Evolutionary conservation across 2,329 filamentous ascomycete species (phyloP).

Genomic region (Sarocladiaceae sp.): DNA sequence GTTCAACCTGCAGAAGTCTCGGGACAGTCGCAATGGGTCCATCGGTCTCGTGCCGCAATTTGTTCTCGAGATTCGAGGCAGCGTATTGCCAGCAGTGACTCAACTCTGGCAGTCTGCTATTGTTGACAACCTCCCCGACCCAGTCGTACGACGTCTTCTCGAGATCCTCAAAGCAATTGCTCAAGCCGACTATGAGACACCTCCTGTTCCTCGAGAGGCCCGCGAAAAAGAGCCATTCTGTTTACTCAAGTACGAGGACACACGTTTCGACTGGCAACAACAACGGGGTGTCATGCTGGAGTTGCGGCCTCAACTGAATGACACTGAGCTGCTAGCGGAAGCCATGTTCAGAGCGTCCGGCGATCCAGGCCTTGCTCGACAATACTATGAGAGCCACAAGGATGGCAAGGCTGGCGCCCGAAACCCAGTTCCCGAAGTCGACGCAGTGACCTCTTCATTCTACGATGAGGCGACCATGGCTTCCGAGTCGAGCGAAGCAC

Average conservation of each 20-base stretch:
- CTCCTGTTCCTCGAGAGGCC: constrained; percentile 58
- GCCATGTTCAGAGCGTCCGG: constrained; percentile 81
- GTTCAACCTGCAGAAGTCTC: constrained; percentile 39
- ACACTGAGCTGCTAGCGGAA: constrained; percentile 66
- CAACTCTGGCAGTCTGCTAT: constrained; percentile 83
- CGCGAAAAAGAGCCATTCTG: constrained; percentile 46
- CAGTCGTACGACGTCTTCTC: constrained; percentile 74
- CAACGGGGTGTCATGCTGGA: constrained; percentile 25
- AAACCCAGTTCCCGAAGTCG: constrained; percentile 62
- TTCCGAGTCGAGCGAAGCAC: constrained; percentile 12
- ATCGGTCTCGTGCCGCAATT: constrained; percentile 62
- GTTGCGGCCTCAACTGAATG: constrained; percentile 28
- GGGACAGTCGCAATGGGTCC: constrained; percentile 36
- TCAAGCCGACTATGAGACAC: constrained; percentile 68
- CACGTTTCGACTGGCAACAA: constrained; percentile 43
- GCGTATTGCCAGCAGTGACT: constrained; percentile 70
- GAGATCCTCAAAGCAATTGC: constrained; percentile 79
- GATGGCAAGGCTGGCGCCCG: constrained; percentile 54
- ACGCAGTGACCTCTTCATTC: constrained; percentile 37
- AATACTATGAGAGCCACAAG: constrained; percentile 69
- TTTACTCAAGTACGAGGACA: constrained; percentile 39
- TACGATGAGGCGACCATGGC: constrained; percentile 16
- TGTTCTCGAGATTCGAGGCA: constrained; percentile 78
- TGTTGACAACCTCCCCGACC: constrained; percentile 73
- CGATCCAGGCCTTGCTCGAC: constrained; percentile 51